Evolutionary conservation across 1,139 yeast species (phyloP).

Genomic region (Suhomyces terraborum): DNA sequence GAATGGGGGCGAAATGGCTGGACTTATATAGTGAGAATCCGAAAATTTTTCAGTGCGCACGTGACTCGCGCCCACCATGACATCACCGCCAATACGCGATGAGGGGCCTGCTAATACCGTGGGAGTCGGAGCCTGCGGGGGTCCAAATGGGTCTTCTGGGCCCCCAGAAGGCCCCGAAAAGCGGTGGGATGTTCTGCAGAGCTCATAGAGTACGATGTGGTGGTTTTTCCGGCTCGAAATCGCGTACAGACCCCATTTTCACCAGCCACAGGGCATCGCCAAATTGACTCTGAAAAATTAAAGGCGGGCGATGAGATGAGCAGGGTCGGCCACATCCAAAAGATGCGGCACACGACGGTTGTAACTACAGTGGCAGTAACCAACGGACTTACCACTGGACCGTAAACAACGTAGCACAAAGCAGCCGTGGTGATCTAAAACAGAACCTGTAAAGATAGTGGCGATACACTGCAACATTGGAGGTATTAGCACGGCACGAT

Average conservation of each 20-base stretch:
- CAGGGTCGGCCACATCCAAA: neutral
- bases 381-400: neutral
- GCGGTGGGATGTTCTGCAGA: neutral
- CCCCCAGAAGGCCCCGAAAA: neutral
- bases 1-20: conserved; percentile 4
- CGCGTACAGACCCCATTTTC: too few species aligned
- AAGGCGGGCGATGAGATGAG: conserved; percentile 12
- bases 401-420: neutral
- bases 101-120: too few species aligned
- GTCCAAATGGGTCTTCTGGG: too few species aligned
- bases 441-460: too few species aligned
- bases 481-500: too few species aligned
- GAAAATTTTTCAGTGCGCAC: conserved; percentile 11
- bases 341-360: conserved; percentile 7
- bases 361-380: conserved; percentile 1
- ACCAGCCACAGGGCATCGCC: neutral
- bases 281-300: conserved; percentile 2
- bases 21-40: conserved; percentile 6
- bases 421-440: neutral
- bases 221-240: too few species aligned
- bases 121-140: too few species aligned
- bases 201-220: too few species aligned
- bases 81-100: conserved; percentile 11
- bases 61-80: conserved; percentile 3
- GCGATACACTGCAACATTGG: too few species aligned